Evolutionary conservation across 495 filamentous ascomycete species (phyloP), one percentile per base, ranked within the genome.

Genomic region (Penicillium verhagenii): DNA sequence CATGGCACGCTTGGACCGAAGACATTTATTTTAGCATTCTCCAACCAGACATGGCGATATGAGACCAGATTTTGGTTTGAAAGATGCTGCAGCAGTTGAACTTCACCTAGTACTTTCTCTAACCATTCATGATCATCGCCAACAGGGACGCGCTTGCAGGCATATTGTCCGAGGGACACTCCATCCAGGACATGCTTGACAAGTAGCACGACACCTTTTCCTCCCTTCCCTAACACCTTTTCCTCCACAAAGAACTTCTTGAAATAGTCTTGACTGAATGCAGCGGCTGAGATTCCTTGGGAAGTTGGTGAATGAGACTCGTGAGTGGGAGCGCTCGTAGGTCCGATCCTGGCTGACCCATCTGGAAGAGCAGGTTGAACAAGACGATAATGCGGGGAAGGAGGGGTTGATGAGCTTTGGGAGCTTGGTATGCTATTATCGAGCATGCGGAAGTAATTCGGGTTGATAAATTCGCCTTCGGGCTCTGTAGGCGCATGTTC

Each of bases 51-150:
- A 71, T 96, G 93, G 6, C 92, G 87, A 67, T 98, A 98, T 0
- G 91, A 94, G 1, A 98, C 95, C n/a, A 98, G 75, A 66, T 98
- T 97, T 57, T 91, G 87, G 67, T 98, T 92, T 0, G 90, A 90
- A 4, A 98, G 82, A 53, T 89, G 88, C 61, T 96, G 92, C 20
- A 98, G 81, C 18, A 97, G 79, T 68, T 93, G 91, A 2, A 97
- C 95, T 72, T 98, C 94, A 25, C 90, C 80, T 46, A 98, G 78
- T 5, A 97, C 89, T 60, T 96, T 97, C 66, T 95, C 89, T 16
- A 98, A 72, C 94, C 94, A 98, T 52, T 89, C 85, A 61, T 96
- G 94, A 59, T 97, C 91, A 64, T 98, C 86, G 20, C 94, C 90
- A 13, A 98, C 94, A 4, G 94, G 95, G 1, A 98, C 91, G 33